Evolutionary conservation across 768 basidiomycete species (phyloP).

Genomic region (Serendipita sp.): DNA sequence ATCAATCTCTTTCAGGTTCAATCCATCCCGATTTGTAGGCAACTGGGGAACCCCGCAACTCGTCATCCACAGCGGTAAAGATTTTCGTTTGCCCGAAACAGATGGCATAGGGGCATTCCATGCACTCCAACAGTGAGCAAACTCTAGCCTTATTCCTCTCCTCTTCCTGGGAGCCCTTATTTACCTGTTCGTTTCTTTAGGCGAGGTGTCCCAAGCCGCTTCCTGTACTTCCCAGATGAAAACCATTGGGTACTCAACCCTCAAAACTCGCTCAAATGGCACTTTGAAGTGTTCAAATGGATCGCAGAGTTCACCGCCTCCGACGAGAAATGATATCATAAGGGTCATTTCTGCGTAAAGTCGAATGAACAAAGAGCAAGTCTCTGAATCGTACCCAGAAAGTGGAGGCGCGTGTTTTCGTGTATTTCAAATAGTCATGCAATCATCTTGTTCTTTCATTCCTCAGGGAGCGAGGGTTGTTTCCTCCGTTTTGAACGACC

Average conservation of each 20-base stretch:
- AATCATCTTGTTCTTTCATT: not conserved
- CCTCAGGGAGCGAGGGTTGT: no score
- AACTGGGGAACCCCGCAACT: slow-evolving; percentile 81
- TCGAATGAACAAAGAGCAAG: no score
- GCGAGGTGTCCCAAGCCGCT: slow-evolving; percentile 51
- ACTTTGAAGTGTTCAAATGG: slow-evolving; percentile 87
- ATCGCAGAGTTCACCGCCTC: slow-evolving; percentile 30
- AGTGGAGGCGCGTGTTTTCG: not conserved
- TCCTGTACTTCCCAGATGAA: slow-evolving; percentile 78
- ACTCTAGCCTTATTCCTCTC: slow-evolving; percentile 7
- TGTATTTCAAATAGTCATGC: not conserved
- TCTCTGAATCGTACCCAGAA: no score
- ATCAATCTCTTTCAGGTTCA: slow-evolving; percentile 31
- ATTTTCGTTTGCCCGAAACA: slow-evolving; percentile 73
- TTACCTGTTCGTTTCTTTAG: slow-evolving; percentile 22
- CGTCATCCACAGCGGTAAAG: slow-evolving; percentile 74
- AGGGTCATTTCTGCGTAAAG: no score
- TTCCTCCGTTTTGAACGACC: no score
- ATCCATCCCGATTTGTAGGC: slow-evolving; percentile 62
- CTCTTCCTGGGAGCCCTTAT: not conserved
- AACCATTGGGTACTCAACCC: slow-evolving; percentile 85
- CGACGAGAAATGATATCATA: not conserved
- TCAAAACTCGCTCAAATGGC: slow-evolving; percentile 85
- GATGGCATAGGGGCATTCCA: slow-evolving; percentile 78
- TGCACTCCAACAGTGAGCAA: slow-evolving; percentile 59